Evolutionary conservation across 202 grass and related monocot genomes (phyloP).

Genomic region (Eragrostis tef): DNA sequence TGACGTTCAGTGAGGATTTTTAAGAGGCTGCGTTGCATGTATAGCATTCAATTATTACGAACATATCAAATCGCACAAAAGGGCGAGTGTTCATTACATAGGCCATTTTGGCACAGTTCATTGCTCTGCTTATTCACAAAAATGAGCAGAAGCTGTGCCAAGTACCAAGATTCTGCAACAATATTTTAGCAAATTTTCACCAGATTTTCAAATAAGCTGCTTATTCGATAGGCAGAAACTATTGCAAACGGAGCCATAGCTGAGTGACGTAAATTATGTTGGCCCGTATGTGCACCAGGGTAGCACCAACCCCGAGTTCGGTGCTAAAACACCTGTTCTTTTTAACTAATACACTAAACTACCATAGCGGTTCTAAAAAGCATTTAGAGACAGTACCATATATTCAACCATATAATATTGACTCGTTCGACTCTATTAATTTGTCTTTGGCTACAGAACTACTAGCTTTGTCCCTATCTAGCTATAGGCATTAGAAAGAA

Average conservation of each 20-base stretch:
- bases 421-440: neutral
- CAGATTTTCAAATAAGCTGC: no score
- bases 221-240: no score
- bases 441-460: neutral
- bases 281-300: neutral
- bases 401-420: constrained; percentile 14
- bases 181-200: no score
- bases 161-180: no score
- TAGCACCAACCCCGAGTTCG: neutral
- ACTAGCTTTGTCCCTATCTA: constrained; percentile 2
- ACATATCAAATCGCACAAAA: no score
- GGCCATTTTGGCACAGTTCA: no score
- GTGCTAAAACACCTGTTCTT: neutral
- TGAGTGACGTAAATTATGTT: neutral
- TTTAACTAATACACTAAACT: neutral
- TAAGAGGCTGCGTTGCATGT: no score
- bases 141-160: no score
- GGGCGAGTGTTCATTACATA: no score
- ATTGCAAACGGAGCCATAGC: neutral
- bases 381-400: neutral
- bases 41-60: no score
- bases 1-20: no score
- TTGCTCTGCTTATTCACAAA: no score
- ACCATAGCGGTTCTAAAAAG: neutral
- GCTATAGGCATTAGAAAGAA: neutral